Evolutionary conservation across 2,329 filamentous ascomycete species (phyloP), one percentile per base, ranked within the genome.

Genomic region (Tolypocladium pustulatum): DNA sequence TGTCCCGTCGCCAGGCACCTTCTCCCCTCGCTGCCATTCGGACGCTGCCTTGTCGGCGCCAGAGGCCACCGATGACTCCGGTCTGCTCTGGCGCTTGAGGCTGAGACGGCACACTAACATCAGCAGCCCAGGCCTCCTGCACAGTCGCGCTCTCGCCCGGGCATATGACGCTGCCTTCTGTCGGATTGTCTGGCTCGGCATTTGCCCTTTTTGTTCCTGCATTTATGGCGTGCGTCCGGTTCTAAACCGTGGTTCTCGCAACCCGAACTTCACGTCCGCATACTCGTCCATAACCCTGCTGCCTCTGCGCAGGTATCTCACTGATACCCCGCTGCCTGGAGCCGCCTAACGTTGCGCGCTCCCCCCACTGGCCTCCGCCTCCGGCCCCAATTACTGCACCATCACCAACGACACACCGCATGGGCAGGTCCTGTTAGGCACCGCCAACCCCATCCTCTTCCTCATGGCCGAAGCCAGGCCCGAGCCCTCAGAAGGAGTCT

Each of bases 381-480:
- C 4, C 12, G 20, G 32, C 53, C 36, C 20, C 54, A 27, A 38
- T 13, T 5, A 25, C 27, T 54, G 54, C 34, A 32, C 59, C 46
- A 38, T 55, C 60, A 57, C 41, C 56, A 51, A 41, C n/a, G 17
- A 43, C 46, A 55, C 46, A 22, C 37, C 51, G 7, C 60, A 56
- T 56, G 58, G 57, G 55, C 57, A 22, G 36, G 43, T 30, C 38
- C 52, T 56, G 27, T 37, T 27, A 55, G 59, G 46, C 61, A 52
- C 60, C 57, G 43, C n/a, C 58, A 57, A 58, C 38, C 30, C 41
- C 55, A 52, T 58, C 57, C 54, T 36, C 56, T 57, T 59, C 53
- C 53, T 40, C 65, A 82, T 82, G 80, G 73, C 72, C 65, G 78
- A 81, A 62, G 70, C 73, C 63, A 76, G 71, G 64, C 64, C 68